Percentiles rank a stretch among this genome's conserved stretches.
Conservation (phyloP, 805 yeast genomes). For the Saturnispora dispora region DNA sequence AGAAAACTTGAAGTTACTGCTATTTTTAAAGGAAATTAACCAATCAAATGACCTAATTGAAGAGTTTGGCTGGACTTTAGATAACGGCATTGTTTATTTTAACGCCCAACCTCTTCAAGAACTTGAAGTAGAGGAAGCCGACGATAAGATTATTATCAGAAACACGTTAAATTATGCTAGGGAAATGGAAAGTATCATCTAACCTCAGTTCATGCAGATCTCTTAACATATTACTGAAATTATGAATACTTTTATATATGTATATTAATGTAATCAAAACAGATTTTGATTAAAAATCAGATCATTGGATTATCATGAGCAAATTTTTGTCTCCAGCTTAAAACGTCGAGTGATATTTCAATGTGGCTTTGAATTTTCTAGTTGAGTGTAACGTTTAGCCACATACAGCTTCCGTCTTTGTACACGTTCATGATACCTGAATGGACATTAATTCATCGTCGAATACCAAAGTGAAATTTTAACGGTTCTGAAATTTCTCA, state of each 20-base stretch:
- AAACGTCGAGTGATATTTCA: neutral
- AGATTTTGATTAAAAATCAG: neutral
- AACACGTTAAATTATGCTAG: slow-evolving; percentile 81
- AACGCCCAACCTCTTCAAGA: slow-evolving; percentile 14
- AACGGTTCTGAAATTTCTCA: neutral
- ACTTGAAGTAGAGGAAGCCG: slow-evolving; percentile 21
- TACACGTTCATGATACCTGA: too few species aligned
- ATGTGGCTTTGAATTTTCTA: too few species aligned
- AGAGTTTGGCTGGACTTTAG: slow-evolving; percentile 50
- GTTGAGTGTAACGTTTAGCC: too few species aligned
- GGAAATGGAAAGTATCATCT: slow-evolving; percentile 87
- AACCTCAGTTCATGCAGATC: slow-evolving; percentile 12
- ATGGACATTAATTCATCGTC: neutral
- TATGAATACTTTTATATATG: neutral
- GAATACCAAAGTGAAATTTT: neutral
- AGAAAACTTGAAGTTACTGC: slow-evolving; percentile 70
- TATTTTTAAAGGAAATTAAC: slow-evolving; percentile 49
- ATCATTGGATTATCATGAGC: neutral
- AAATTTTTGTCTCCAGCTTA: too few species aligned
- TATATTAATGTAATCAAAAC: neutral
- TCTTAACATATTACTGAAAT: neutral
- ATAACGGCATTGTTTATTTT: slow-evolving; percentile 43
- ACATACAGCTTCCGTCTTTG: too few species aligned
- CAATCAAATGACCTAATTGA: slow-evolving; percentile 49
- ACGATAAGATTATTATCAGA: slow-evolving; percentile 44